Percentiles rank a stretch among this genome's conserved stretches.
Conservation (phyloP, 2,329 filamentous ascomycete genomes). For the Colletotrichum nymphaeae region DNA sequence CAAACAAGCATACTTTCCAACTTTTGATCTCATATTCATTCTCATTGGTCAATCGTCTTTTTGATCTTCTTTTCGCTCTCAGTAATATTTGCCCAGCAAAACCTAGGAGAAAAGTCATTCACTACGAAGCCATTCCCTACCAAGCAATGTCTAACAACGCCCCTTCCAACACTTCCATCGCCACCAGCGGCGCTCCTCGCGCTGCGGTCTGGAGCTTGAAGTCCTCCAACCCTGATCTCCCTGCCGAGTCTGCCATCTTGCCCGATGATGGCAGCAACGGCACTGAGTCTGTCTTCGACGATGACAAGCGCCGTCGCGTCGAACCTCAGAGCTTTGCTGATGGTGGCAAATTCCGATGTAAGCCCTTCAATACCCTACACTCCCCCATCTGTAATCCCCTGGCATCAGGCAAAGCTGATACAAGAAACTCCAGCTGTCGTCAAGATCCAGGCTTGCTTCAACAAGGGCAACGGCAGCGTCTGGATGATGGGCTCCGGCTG, state of each 20-base stretch:
- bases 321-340: background rate
- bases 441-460: constrained; percentile 36
- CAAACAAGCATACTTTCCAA: background rate
- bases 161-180: background rate
- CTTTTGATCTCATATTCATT: background rate
- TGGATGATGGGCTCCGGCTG: constrained; percentile 41
- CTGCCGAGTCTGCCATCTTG: background rate
- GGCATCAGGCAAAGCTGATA: too few relatives aligned
- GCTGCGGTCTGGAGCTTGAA: background rate
- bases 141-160: background rate
- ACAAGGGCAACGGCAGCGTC: background rate
- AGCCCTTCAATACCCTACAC: background rate
- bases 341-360: background rate
- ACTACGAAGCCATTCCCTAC: background rate
- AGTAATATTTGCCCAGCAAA: background rate
- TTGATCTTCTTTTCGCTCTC: background rate
- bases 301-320: background rate
- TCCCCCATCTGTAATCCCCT: too few relatives aligned
- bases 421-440: background rate
- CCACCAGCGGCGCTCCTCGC: background rate
- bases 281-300: background rate
- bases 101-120: background rate
- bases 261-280: background rate
- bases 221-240: background rate
- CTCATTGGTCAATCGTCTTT: background rate